Conservation (phyloP, 192 early-diverging fungal species). For the Rhizoclosmatium globosum region DNA sequence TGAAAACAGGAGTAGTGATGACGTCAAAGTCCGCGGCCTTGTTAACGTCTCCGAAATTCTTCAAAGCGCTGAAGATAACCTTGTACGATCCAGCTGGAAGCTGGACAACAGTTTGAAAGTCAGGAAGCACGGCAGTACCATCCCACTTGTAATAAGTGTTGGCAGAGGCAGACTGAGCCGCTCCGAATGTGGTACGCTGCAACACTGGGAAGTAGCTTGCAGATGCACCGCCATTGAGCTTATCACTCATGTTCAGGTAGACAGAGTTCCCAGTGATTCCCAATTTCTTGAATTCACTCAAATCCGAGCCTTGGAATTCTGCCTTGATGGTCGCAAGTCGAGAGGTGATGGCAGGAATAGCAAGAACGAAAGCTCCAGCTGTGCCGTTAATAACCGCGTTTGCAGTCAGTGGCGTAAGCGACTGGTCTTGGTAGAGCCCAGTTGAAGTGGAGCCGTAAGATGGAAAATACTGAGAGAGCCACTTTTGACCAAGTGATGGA, state of each 20-base stretch:
- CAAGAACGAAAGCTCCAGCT: neutral
- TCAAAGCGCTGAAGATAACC: conserved; percentile 32
- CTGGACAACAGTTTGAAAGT: neutral
- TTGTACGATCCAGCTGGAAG: conserved; percentile 39
- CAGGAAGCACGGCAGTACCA: neutral
- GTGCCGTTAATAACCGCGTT: conserved; percentile 6
- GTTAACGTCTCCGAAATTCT: conserved; percentile 33
- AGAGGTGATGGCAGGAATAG: neutral
- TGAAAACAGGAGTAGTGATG: conserved; percentile 17
- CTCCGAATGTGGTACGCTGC: neutral
- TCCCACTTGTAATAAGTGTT: conserved; percentile 1
- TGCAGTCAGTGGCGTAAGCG: neutral
- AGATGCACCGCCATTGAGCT: neutral
- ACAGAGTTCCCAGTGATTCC: neutral
- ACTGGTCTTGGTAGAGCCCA: neutral
- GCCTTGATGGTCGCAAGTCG: neutral
- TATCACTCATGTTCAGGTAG: neutral
- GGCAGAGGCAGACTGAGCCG: neutral
- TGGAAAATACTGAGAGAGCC: too few relatives aligned
- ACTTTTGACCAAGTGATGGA: neutral
- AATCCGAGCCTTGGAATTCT: neutral
- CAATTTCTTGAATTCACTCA: neutral
- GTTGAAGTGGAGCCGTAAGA: neutral
- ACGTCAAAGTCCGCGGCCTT: conserved; percentile 18
- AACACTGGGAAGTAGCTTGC: neutral